Conservation (phyloP, 2,329 filamentous ascomycete genomes). For the Nothophoma quercina region DNA sequence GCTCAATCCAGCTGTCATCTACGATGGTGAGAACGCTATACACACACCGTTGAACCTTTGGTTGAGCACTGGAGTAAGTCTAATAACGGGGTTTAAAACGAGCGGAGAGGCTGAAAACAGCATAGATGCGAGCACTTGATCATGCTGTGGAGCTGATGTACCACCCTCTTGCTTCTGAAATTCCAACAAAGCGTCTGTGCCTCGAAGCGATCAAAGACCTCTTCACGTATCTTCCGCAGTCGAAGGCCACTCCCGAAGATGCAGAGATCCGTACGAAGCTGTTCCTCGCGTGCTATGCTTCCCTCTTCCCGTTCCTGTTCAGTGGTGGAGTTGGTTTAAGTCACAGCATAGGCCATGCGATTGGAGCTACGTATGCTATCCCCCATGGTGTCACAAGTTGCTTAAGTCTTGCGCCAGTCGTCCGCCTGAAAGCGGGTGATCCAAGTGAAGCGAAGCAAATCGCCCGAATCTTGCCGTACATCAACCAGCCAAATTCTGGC, state of each 20-base stretch:
- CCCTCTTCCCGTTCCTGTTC: conserved; percentile 57
- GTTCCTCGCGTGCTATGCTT: conserved; percentile 62
- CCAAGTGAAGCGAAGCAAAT: conserved; percentile 57
- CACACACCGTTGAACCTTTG: conserved; percentile 61
- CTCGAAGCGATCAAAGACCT: conserved; percentile 59
- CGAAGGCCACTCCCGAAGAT: conserved; percentile 56
- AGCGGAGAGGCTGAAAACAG: conserved; percentile 10
- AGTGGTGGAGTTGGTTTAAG: conserved; percentile 60
- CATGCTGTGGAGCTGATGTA: conserved; percentile 65
- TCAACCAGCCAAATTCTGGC: conserved; percentile 52
- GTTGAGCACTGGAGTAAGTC: conserved; percentile 57
- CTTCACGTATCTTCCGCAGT: conserved; percentile 61
- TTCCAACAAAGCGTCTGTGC: conserved; percentile 56
- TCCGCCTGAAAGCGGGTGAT: conserved; percentile 60
- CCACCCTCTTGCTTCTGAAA: conserved; percentile 61
- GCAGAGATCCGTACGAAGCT: conserved; percentile 60
- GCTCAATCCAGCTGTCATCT: conserved; percentile 54
- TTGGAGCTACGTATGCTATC: conserved; percentile 64
- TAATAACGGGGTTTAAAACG: not conserved
- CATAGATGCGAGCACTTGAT: conserved; percentile 59
- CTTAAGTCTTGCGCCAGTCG: conserved; percentile 61
- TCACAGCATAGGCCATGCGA: conserved; percentile 59
- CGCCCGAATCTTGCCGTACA: conserved; percentile 55
- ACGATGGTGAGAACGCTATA: conserved; percentile 60
- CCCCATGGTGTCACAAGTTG: conserved; percentile 65